phyloP scores from a whole-genome alignment of 2,329 filamentous ascomycete genomes.

The Bipolaris victoriae region DNA sequence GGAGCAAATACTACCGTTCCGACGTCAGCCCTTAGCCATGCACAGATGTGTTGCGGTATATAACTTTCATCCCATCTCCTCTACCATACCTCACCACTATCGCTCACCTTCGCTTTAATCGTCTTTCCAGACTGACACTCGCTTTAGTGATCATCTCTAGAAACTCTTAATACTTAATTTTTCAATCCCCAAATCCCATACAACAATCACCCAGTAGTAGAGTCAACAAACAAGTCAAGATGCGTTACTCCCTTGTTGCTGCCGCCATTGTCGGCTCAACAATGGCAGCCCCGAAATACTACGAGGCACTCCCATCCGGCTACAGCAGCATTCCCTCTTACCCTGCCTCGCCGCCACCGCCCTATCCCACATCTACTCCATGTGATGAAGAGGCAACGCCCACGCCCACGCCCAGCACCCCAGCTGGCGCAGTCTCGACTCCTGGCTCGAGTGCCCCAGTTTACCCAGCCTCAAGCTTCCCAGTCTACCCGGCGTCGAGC shows the following conservation, averaged over 20 bases:
- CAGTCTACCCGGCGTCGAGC: slow-evolving; percentile 8
- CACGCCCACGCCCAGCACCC: not conserved
- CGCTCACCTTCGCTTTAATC: slow-evolving; percentile 40
- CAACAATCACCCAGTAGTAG: slow-evolving; percentile 5
- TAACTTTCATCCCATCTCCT: slow-evolving; percentile 26
- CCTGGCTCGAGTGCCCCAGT: not conserved
- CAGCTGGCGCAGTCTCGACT: not conserved
- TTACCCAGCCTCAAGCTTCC: not conserved
- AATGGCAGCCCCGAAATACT: slow-evolving; percentile 34
- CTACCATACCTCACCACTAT: slow-evolving; percentile 28
- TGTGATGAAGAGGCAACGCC: not conserved
- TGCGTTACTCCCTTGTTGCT: slow-evolving; percentile 42
- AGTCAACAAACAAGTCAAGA: slow-evolving; percentile 27
- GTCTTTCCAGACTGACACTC: slow-evolving; percentile 39
- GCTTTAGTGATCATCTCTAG: slow-evolving; percentile 35
- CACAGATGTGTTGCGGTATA: slow-evolving; percentile 29
- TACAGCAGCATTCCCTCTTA: not conserved
- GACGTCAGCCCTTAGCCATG: slow-evolving; percentile 35
- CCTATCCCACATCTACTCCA: not conserved
- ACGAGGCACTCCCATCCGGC: slow-evolving; percentile 9
- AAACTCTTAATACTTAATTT: slow-evolving; percentile 36
- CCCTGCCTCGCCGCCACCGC: not conserved
- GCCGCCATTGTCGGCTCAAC: slow-evolving; percentile 41
- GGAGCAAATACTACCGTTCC: slow-evolving; percentile 28
- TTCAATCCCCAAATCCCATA: slow-evolving; percentile 7